phyloP scores from a whole-genome alignment of 1,139 yeast species.

The Scheffersomyces quercinus region DNA sequence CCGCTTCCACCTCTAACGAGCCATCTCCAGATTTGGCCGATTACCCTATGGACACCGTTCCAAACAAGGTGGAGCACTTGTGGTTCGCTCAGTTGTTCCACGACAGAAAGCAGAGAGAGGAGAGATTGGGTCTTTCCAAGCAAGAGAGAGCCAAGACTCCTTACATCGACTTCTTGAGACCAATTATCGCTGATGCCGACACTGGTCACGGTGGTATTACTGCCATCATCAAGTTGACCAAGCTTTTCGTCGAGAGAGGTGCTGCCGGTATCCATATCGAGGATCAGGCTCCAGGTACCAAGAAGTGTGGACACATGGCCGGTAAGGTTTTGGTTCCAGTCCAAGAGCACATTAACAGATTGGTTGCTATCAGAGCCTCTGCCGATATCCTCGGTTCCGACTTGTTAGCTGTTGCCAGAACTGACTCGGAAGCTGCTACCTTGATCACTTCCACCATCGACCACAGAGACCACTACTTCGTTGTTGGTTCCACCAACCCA shows the following conservation, averaged over 20 bases:
- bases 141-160: conserved; percentile 64
- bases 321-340: conserved; percentile 98
- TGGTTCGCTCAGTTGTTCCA: conserved; percentile 97
- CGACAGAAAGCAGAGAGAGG: conserved; percentile 94
- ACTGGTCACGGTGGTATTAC: conserved; percentile 99
- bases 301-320: conserved; percentile 98
- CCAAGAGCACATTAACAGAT: conserved; percentile 93
- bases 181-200: conserved; percentile 96
- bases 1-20: conserved; percentile 95
- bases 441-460: conserved; percentile 91
- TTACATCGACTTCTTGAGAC: conserved; percentile 83
- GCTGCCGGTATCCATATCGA: conserved; percentile 99
- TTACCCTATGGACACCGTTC: conserved; percentile 98
- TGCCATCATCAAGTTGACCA: conserved; percentile 92
- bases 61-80: conserved; percentile 95
- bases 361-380: conserved; percentile 91
- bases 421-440: conserved; percentile 97
- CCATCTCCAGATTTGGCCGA: conserved; percentile 99
- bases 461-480: conserved; percentile 89
- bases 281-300: conserved; percentile 98
- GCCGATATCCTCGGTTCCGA: conserved; percentile 93
- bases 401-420: conserved; percentile 86
- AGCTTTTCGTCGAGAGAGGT: conserved; percentile 95
- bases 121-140: conserved; percentile 61
- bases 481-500: conserved; percentile 90